Percentiles rank a stretch among this genome's conserved stretches.
Evolutionary conservation across 2,329 filamentous ascomycete species (phyloP).

Genomic region (Bipolaris victoriae): DNA sequence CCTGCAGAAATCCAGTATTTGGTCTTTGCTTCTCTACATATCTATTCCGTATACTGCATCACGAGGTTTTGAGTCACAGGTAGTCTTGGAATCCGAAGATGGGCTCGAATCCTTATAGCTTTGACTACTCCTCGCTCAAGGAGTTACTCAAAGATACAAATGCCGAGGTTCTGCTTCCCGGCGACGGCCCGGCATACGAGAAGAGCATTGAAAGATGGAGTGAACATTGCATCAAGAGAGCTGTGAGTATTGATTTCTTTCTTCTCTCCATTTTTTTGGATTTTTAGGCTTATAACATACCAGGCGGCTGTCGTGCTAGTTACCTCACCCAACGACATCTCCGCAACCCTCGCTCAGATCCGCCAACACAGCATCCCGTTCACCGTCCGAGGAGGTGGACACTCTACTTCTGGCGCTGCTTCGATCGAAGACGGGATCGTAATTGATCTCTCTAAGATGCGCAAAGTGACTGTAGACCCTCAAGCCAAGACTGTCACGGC

Average conservation of each 20-base stretch:
- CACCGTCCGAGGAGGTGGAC: conserved; percentile 62
- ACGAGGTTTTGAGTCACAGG: background rate
- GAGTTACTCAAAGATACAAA: conserved; percentile 25
- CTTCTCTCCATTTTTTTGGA: background rate
- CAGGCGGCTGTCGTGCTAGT: conserved; percentile 34
- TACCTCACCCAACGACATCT: conserved; percentile 27
- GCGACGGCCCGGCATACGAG: conserved; percentile 30
- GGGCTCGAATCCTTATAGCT: conserved; percentile 13
- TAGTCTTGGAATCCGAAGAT: conserved; percentile 6
- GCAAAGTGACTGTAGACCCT: conserved; percentile 56
- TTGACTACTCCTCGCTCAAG: conserved; percentile 30
- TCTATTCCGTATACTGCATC: background rate
- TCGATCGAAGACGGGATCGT: conserved; percentile 61
- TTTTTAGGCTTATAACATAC: background rate
- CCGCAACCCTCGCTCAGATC: conserved; percentile 31
- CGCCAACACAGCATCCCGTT: conserved; percentile 53
- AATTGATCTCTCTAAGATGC: conserved; percentile 61
- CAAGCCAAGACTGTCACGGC: conserved; percentile 55
- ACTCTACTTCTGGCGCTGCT: conserved; percentile 60
- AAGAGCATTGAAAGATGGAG: conserved; percentile 39
- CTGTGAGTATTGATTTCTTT: conserved; percentile 22
- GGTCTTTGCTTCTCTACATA: background rate
- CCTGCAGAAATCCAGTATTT: background rate
- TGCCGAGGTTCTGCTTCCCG: conserved; percentile 31
- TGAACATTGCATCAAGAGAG: conserved; percentile 38